Conservation (phyloP, 2,329 filamentous ascomycete species). For the Ascochyta clinopodiicola region DNA sequence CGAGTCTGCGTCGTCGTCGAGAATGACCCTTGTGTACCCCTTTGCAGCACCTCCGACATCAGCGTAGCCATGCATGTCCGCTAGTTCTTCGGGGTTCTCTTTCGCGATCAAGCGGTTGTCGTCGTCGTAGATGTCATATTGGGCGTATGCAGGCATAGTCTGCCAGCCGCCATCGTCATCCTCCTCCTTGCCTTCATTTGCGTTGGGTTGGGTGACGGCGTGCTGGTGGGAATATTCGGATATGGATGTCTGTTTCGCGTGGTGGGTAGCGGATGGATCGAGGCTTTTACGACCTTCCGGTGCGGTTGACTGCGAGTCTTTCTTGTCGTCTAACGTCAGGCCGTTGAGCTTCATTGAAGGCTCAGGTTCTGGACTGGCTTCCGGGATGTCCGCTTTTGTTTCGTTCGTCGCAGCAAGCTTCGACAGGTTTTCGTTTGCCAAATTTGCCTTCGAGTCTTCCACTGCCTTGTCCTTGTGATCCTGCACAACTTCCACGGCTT, state of each 20-base stretch:
- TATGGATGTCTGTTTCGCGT: conserved; percentile 36
- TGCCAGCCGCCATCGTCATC: conserved; percentile 84
- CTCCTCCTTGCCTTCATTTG: conserved; percentile 58
- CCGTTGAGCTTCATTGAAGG: neutral
- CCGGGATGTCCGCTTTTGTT: conserved; percentile 15
- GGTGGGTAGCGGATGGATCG: conserved; percentile 10
- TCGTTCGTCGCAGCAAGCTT: conserved; percentile 1
- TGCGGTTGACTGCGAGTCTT: conserved; percentile 3
- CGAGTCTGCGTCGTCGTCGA: conserved; percentile 93
- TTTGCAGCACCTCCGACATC: conserved; percentile 88
- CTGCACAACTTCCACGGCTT: conserved; percentile 11
- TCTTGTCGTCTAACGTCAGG: conserved; percentile 2
- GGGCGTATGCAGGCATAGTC: conserved; percentile 90
- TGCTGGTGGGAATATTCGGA: conserved; percentile 95
- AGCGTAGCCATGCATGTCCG: conserved; percentile 74
- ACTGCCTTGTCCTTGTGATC: neutral
- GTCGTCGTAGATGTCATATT: conserved; percentile 95
- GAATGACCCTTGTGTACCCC: conserved; percentile 92
- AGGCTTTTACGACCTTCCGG: conserved; percentile 20
- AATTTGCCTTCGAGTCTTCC: conserved; percentile 4
- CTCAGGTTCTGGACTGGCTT: neutral
- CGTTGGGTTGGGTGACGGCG: conserved; percentile 61
- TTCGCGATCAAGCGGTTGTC: conserved; percentile 85
- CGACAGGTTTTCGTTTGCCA: neutral
- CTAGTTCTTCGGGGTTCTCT: conserved; percentile 73